Conservation (phyloP, 108 stramenopile genomes). For the Cyclotella choctawhatcheeana region DNA sequence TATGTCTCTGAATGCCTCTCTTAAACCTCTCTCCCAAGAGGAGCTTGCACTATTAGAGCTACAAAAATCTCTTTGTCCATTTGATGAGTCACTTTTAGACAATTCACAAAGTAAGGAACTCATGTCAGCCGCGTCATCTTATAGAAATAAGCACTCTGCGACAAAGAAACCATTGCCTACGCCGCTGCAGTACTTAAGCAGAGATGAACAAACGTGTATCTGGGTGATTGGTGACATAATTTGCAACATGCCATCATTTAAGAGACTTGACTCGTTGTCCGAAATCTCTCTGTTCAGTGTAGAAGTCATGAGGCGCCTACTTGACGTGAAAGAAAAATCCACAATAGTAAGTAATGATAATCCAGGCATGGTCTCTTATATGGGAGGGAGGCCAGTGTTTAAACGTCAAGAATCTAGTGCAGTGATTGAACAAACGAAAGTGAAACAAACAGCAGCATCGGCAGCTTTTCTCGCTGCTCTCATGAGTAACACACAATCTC, state of each 20-base stretch:
- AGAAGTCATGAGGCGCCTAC: constrained; percentile 41
- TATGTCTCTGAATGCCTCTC: constrained; percentile 18
- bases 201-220: constrained; percentile 61
- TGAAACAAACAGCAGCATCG: constrained; percentile 53
- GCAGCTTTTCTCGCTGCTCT: constrained; percentile 76
- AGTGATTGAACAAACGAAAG: constrained; percentile 23
- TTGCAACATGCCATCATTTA: constrained; percentile 59
- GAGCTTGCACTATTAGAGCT: constrained; percentile 33
- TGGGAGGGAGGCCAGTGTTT: constrained; percentile 40
- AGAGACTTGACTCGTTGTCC: constrained; percentile 56
- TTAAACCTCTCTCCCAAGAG: constrained; percentile 21
- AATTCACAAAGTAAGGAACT: constrained; percentile 38
- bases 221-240: constrained; percentile 69
- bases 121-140: constrained; percentile 26
- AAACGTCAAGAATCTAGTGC: constrained; percentile 18
- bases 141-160: background rate
- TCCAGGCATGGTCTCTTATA: constrained; percentile 20
- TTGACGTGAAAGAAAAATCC: constrained; percentile 4
- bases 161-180: constrained; percentile 30
- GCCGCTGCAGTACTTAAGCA: constrained; percentile 39
- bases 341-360: constrained; percentile 12
- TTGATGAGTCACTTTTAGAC: constrained; percentile 14
- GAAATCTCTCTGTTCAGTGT: constrained; percentile 61
- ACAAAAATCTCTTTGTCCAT: constrained; percentile 24
- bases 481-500: constrained; percentile 65